Evolutionary conservation across 495 filamentous ascomycete genomes (phyloP), one percentile per base, ranked within the genome.

Genomic region (Neurospora tetrasperma): DNA sequence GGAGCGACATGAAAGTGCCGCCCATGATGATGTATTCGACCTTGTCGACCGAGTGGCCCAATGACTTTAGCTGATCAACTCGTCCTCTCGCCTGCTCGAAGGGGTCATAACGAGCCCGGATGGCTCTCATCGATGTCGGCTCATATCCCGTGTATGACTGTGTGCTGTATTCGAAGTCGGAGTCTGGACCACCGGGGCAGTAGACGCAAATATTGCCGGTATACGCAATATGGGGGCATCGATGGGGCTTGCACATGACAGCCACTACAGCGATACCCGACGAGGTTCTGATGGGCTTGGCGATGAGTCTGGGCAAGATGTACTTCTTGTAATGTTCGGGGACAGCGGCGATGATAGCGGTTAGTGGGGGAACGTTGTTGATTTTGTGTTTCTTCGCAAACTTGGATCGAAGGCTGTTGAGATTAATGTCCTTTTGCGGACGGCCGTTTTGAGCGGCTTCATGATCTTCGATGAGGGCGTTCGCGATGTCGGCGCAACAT

Each of bases 11-110:
- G 81, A 99, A 99, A 1, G 96, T 99, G 73, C 96, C 96, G 72
- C 96, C 96, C 96, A 99, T 99, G 76, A 99, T 97, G 79, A 99
- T 99, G 80, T 98, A 99, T 84, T 99, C 96, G 3, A 99, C 96
- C 79, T 99, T 99, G 82, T 99, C 96, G 42, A 99, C 96, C 72
- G 93, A 96, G 82, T 99, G 96, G 1, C 96, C 96, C 20, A 99
- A 85, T 5, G 92, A 89, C 79, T 96, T 96, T 80, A 99, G 92
- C 84, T 99, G 96, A 75, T 98, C 96, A 31, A 99, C 96, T 62
- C 96, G 89, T 42, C 96, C 96, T 77, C 96, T 87, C 27, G 96
- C 96, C 86, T 99, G 96, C 82, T 99, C 96, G 79, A 96, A 98
- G 11, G 96, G 96, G 80, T 99, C 96, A 76, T 99, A 99, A 40